Conservation (phyloP, 2,329 filamentous ascomycete genomes). For the Byssochlamys sp. region DNA sequence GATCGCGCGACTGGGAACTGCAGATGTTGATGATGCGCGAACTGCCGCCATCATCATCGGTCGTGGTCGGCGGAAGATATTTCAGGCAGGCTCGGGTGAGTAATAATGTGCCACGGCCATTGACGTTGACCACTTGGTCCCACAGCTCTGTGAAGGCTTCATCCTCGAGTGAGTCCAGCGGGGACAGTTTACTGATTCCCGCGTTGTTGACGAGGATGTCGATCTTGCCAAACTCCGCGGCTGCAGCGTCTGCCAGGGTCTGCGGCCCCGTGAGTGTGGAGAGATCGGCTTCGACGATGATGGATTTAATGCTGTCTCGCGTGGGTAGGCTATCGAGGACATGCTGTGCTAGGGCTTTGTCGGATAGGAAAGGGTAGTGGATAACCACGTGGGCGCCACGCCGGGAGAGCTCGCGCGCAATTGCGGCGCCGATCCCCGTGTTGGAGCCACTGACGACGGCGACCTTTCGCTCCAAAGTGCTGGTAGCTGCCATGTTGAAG, state of each 20-base stretch:
- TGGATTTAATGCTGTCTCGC: not conserved
- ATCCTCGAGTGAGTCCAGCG: not conserved
- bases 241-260: not conserved
- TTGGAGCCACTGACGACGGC: not conserved
- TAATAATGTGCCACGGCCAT: not conserved
- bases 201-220: not conserved
- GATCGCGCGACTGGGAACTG: not conserved
- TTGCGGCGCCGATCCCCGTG: slow-evolving; percentile 16
- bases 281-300: not conserved
- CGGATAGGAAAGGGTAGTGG: not conserved
- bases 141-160: not conserved
- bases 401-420: slow-evolving; percentile 6
- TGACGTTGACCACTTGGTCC: not conserved
- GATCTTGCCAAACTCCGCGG: not conserved
- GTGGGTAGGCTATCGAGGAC: not conserved
- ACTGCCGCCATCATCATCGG: too few species aligned
- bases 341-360: not conserved
- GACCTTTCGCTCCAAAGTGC: too few species aligned
- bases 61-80: not conserved
- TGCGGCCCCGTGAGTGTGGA: not conserved
- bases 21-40: not conserved
- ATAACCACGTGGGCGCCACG: not conserved
- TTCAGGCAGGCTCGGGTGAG: not conserved
- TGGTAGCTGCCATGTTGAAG: too few species aligned
- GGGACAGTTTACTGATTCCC: not conserved